phyloP scores from a whole-genome alignment of 169 alveolate genomes.

The Babesia caballi region DNA sequence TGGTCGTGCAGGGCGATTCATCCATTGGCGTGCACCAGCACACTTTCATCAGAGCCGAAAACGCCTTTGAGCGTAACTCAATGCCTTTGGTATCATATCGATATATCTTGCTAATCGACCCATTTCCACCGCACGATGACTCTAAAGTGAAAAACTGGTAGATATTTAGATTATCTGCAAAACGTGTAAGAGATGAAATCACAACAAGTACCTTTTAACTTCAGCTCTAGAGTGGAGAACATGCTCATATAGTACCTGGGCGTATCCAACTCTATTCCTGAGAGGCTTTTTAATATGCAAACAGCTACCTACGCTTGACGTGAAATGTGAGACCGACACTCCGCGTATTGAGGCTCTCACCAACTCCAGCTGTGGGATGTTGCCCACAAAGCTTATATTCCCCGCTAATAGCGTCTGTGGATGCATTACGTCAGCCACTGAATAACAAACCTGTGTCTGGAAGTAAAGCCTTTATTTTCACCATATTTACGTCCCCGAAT shows the following conservation, averaged over 20 bases:
- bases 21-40: constrained; percentile 49
- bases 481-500: not conserved
- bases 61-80: not conserved
- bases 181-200: not conserved
- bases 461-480: not conserved
- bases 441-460: not conserved
- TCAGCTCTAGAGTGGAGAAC: not conserved
- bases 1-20: not conserved
- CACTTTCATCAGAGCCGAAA: not conserved
- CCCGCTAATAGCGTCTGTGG: not conserved
- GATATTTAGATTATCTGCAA: not conserved
- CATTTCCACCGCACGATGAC: not conserved
- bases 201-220: constrained; percentile 9
- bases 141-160: not conserved
- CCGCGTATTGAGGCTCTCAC: not conserved
- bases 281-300: too few relatives aligned
- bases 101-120: not conserved
- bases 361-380: too few relatives aligned
- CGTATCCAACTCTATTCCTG: constrained; percentile 2
- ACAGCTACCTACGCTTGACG: too few relatives aligned
- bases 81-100: not conserved
- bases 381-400: not conserved
- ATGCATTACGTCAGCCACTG: not conserved
- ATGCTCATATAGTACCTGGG: constrained; percentile 2
- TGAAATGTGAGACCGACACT: too few relatives aligned